These are phyloP conservation scores for Kwoniella pini DNA, from an alignment of 768 basidiomycete genomes.

Conservation along the genomic window DNA sequence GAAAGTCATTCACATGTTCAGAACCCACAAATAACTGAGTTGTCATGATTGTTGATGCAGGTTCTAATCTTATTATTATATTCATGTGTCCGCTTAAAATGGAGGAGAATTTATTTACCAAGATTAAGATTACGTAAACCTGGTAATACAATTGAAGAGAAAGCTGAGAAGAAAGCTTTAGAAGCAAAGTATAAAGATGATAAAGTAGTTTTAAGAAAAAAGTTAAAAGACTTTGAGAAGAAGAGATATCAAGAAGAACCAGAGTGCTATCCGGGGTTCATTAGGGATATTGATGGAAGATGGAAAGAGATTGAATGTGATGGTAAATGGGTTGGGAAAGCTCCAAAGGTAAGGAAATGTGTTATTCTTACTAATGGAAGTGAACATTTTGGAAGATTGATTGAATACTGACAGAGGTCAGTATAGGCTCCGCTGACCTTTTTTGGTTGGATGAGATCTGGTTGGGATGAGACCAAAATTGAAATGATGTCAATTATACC, in stretches of 20 bases:
- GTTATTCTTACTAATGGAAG: no score
- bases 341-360: conserved; percentile 20
- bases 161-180: not conserved
- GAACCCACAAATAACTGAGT: no score
- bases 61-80: conserved; percentile 26
- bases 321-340: conserved; percentile 12
- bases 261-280: conserved; percentile 8
- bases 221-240: not conserved
- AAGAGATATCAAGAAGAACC: conserved; percentile 9
- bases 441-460: conserved; percentile 17
- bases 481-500: conserved; percentile 18
- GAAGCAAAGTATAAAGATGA: not conserved
- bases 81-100: conserved; percentile 21
- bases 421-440: conserved; percentile 8
- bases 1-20: no score
- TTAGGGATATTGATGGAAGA: not conserved
- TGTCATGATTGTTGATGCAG: no score
- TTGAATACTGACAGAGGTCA: no score
- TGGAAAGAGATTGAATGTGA: not conserved
- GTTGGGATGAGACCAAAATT: conserved; percentile 8
- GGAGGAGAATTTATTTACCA: conserved; percentile 27
- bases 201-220: not conserved
- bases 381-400: no score
- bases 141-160: conserved; percentile 5
- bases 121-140: conserved; percentile 23